Base-by-base conservation (phyloP, 345 rosid genomes). In the Turritis glabra region DNA sequence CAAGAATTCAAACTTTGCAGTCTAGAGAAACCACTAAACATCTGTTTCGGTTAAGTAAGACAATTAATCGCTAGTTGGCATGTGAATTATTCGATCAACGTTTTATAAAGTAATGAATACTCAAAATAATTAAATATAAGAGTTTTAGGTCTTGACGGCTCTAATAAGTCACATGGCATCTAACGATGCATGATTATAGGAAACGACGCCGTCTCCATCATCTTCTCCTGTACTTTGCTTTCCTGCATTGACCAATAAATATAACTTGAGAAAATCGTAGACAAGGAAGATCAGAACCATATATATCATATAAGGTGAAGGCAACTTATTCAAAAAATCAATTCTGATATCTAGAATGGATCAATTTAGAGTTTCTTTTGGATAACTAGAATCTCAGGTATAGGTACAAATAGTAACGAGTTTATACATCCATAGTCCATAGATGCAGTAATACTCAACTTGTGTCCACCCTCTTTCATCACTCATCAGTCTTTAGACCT, bases 131-230 rank as follows among this genome's bases (percentile, higher is more conserved):
- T n/a, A n/a, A 41, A 55, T 19, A 41, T 7, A 43, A 69, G 58
- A 65, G 51, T 74, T 66, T 33, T 0, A 67, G 46, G 66, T 56
- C 78, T 35, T 25, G 67, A 65, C 72, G 72, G 23, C 78, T 65
- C 59, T 65, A 56, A 25, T 33, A 23, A 33, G 11, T 54, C 64
- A 65, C 72, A 74, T 65, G 72, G 25, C 59, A 74, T 33, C 56
- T 65, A 61, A 37, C 25, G 18, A 73, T 74, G 41, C 25, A 73
- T 74, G 41, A 65, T 66, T 65, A 25, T 7, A 17, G n/a, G 11
- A 13, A 73, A 65, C 72, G 50, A 55, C 41, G 29, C 35, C 77
- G 38, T 66, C 5, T 51, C 23, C 17, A 15, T 17, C 13, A 22
- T 44, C 32, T 41, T 69, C 50, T 59, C 58, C 1, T 32, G 15